Evolutionary conservation across 306 rosid species (phyloP), one percentile per base, ranked within the genome.

Genomic region (Vachellia pachyceras): DNA sequence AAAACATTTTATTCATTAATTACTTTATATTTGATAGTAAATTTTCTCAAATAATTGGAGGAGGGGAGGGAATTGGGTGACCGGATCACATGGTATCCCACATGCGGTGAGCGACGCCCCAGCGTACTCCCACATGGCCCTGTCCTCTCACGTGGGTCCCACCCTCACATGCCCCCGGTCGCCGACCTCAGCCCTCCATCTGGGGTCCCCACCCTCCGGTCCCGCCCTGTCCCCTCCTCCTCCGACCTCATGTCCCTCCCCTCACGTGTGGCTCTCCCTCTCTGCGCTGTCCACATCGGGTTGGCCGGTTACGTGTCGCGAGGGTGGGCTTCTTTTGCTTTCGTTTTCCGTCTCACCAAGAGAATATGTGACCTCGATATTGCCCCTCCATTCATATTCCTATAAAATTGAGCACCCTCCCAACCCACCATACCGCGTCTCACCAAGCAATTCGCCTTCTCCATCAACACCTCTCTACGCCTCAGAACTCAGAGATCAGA

Each of bases 151-250:
- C 70, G 81, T 81, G 91, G 91, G 91, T 10, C 91, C 83, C 73
- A 52, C 64, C 22, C 7, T 83, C 94, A 90, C 98, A 84, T 90
- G 92, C 69, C 35, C 14, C 36, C 83, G 84, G 82, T 6, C 45
- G n/a, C 13, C 45, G 54, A 87, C 90, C 94, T 2, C 4, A 52
- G 5, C 91, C 96, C 84, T 92, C 77, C 44, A 33, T 35, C 78
- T 5, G 20, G 66, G 83, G 92, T 86, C 94, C 87, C 70, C 63
- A 55, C 33, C 22, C 39, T 41, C 46, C 78, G 84, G 78, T 58
- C 67, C 41, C 65, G 67, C 45, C 0, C 10, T 89, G 97, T 89
- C 87, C 81, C 89, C 87, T 66, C 78, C 57, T 44, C 50, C 39
- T 36, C 11, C 9, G 80, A 73, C 97, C 87, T 60, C 80, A 55